Percentiles rank a stretch among this genome's conserved stretches.
phyloP scores from a whole-genome alignment of 805 yeast genomes.

The Diddensiella caesifluorescens region DNA sequence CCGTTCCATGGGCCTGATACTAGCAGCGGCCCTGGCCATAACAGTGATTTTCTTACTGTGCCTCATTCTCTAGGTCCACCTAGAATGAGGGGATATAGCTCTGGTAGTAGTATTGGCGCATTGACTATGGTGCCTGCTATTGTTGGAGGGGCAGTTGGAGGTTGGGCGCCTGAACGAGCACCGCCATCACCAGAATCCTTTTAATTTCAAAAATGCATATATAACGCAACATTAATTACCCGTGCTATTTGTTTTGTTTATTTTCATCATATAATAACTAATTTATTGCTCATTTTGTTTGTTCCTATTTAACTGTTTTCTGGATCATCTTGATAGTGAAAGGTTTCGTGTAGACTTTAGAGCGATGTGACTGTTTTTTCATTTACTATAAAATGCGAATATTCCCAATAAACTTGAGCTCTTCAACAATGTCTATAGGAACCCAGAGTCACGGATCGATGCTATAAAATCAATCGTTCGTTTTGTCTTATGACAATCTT shows the following conservation, averaged over 20 bases:
- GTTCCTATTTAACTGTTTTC: too few relatives aligned
- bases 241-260: neutral
- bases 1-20: conserved; percentile 11
- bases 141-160: conserved; percentile 56
- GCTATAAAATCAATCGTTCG: conserved; percentile 17
- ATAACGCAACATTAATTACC: neutral
- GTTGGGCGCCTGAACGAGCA: conserved; percentile 34
- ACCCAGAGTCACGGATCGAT: conserved; percentile 26
- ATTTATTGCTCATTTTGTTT: neutral
- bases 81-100: conserved; percentile 1
- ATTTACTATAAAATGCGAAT: too few relatives aligned
- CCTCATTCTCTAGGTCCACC: conserved; percentile 15
- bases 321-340: too few relatives aligned
- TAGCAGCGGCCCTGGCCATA: neutral
- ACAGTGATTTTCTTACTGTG: conserved; percentile 17
- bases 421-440: conserved; percentile 26
- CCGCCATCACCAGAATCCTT: neutral
- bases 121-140: conserved; percentile 49
- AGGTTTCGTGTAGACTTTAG: too few relatives aligned
- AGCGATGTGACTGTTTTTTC: too few relatives aligned
- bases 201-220: too few relatives aligned
- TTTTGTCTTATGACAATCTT: conserved; percentile 20
- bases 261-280: neutral
- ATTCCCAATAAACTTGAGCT: too few relatives aligned
- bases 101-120: conserved; percentile 34